Base-by-base conservation (phyloP, 2,329 filamentous ascomycete genomes). In the Septoria linicola region DNA sequence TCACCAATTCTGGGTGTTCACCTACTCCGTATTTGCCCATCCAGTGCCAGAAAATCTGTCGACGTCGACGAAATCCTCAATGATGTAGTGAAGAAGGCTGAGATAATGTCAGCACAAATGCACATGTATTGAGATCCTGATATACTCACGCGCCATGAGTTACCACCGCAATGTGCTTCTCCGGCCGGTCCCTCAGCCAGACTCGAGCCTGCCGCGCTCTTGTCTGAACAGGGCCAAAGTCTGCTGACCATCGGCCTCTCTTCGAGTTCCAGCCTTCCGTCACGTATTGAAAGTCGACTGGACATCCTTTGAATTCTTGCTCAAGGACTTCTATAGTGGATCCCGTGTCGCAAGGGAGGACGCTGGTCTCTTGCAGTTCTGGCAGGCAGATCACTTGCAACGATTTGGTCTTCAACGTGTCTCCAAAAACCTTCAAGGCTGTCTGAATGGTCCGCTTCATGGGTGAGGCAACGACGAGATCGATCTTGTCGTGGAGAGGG, bases 401-500 rank as follows among this genome's bases (percentile, higher is more conserved):
- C 3, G 73, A 72, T 48, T 72, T 71, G 23, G 44, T 30, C 17
- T 75, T 63, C 44, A 81, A 76, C 1, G 73, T 76, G 0, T 80
- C 74, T 14, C 77, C 78, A 68, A 95, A 95, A 39, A 81, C 79
- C 47, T 82, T 72, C 23, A 89, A 76, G 27, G 86, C 84, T 2
- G 90, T 96, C 70, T 88, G 82, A 39, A 96, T 76, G 1, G 90
- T 95, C 55, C 90, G 83, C 43, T 85, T 84, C 59, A 95, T 78
- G 4, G 90, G 89, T 1, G 88, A 93, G 32, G 89, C 83, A 17
- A 90, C 79, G 10, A 95, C 78, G 60, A 87, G 78, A 3, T 85
- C 84, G 63, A 93, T 73, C 32, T 77, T 70, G 55, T 75, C 72
- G 66, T 87, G 84, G 69, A 80, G 70, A 8, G 86, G 81, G 67